A percentile compares a stretch with the other conserved stretches of the same genome.
Conservation (phyloP, 1,284 basidiomycete genomes). For the Termitomyces sp. region DNA sequence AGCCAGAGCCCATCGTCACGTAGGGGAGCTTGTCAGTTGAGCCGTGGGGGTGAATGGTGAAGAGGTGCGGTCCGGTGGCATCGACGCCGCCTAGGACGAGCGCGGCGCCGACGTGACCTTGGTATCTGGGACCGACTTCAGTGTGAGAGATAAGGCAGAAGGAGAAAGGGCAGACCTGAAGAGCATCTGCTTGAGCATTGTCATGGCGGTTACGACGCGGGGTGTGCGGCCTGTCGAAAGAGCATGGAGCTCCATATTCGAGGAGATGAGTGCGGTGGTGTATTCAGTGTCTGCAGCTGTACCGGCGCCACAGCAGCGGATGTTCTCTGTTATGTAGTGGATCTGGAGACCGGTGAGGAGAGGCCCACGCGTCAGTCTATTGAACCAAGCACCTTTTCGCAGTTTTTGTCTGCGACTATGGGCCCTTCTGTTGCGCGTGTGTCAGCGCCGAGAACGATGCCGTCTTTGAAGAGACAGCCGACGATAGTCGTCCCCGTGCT, state of each 20-base stretch:
- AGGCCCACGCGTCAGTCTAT: no score
- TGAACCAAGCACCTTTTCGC: constrained; percentile 80
- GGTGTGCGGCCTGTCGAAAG: constrained; percentile 85
- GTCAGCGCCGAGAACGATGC: constrained; percentile 94
- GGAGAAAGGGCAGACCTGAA: constrained; percentile 30
- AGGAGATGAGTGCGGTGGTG: constrained; percentile 88
- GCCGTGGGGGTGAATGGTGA: constrained; percentile 95
- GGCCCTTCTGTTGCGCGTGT: constrained; percentile 92
- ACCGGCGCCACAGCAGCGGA: constrained; percentile 97
- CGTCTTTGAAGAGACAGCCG: constrained; percentile 92
- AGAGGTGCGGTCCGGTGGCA: constrained; percentile 87
- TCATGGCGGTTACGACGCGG: constrained; percentile 95
- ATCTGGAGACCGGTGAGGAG: constrained; percentile 52
- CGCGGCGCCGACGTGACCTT: constrained; percentile 93
- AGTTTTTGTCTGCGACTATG: constrained; percentile 99
- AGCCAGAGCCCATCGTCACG: constrained; percentile 98
- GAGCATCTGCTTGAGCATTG: constrained; percentile 83
- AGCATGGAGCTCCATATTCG: constrained; percentile 86
- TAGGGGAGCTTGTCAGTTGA: constrained; percentile 99
- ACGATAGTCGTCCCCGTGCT: constrained; percentile 98
- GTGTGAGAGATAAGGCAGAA: background rate
- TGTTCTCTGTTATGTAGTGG: constrained; percentile 92
- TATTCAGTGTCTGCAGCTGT: constrained; percentile 99
- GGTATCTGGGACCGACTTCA: constrained; percentile 53
- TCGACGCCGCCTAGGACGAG: constrained; percentile 98